Evolutionary conservation across 352 stramenopile genomes (phyloP).

Genomic region (Globisporangium nagaii): DNA sequence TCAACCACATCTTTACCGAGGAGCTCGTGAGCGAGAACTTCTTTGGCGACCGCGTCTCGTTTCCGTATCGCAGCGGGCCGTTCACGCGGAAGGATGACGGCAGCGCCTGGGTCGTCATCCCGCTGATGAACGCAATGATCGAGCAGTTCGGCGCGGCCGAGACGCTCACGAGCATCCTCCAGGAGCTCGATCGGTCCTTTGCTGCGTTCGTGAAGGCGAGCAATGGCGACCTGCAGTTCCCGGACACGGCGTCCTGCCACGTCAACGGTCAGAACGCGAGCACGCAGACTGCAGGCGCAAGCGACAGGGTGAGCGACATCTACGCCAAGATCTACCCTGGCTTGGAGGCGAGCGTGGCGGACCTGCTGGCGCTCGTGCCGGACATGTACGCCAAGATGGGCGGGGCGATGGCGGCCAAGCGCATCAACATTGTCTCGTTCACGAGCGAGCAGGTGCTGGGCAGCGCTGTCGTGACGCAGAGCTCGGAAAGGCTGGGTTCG

Average conservation of each 20-base stretch:
- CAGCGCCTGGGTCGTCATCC: constrained; percentile 32
- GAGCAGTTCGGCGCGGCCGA: constrained; percentile 14
- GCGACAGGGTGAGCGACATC: constrained; percentile 23
- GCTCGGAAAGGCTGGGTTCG: constrained; percentile 20
- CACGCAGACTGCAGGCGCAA: not conserved
- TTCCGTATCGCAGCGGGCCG: constrained; percentile 26
- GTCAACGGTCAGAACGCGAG: constrained; percentile 15
- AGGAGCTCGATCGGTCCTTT: constrained; percentile 28
- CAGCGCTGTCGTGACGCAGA: constrained; percentile 16
- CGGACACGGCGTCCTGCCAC: constrained; percentile 24
- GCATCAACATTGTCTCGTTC: constrained; percentile 10
- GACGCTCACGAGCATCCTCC: constrained; percentile 12
- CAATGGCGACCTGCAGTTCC: constrained; percentile 33
- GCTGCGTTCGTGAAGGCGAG: constrained; percentile 20
- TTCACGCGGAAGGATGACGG: constrained; percentile 37
- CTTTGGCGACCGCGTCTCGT: constrained; percentile 23
- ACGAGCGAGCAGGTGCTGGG: constrained; percentile 20
- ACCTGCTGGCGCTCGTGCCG: constrained; percentile 23
- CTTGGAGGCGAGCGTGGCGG: constrained; percentile 14
- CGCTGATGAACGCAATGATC: constrained; percentile 28
- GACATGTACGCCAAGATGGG: constrained; percentile 11
- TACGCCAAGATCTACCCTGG: constrained; percentile 33
- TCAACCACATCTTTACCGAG: constrained; percentile 23
- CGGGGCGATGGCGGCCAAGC: constrained; percentile 9
- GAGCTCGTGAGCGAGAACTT: constrained; percentile 29